A percentile compares a stretch with the other conserved stretches of the same genome.
These are phyloP conservation scores for Mycotypha africana DNA, from an alignment of 371 early-diverging fungal species.

Conservation along the genomic window DNA sequence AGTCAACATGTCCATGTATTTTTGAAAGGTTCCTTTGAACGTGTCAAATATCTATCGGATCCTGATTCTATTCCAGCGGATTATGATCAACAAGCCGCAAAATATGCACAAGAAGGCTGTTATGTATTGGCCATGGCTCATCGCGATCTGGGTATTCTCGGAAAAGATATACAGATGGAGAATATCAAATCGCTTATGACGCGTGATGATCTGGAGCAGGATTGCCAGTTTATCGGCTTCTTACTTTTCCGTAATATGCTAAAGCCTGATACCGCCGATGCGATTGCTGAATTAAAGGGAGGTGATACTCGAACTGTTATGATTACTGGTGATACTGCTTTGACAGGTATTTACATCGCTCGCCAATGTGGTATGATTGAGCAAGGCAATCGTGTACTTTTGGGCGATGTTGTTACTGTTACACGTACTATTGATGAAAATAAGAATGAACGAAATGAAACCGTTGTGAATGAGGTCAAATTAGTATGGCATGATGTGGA, in stretches of 20 bases:
- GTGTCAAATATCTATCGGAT: conserved; percentile 50
- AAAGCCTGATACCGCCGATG: conserved; percentile 73
- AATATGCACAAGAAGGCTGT: conserved; percentile 73
- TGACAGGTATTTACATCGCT: conserved; percentile 85
- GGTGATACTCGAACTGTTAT: conserved; percentile 79
- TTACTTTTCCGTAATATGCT: conserved; percentile 89
- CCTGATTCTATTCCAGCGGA: conserved; percentile 53
- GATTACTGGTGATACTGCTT: conserved; percentile 90
- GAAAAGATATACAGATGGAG: conserved; percentile 30
- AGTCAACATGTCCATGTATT: conserved; percentile 57
- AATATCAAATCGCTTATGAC: conserved; percentile 34
- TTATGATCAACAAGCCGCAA: conserved; percentile 52
- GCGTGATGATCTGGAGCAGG: conserved; percentile 66
- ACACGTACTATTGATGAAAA: no score
- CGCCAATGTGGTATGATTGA: conserved; percentile 73
- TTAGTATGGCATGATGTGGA: conserved; percentile 53
- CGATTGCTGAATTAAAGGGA: conserved; percentile 68
- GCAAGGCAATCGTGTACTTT: conserved; percentile 36
- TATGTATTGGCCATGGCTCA: conserved; percentile 77
- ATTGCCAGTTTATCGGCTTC: conserved; percentile 62
- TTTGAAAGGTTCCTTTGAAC: conserved; percentile 82
- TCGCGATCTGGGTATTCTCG: conserved; percentile 44
- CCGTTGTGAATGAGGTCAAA: no score
- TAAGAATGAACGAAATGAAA: no score
- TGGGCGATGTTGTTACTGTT: conserved; percentile 39